A percentile compares a stretch with the other conserved stretches of the same genome.
phyloP scores from a whole-genome alignment of 1,284 basidiomycete genomes.

The Cerrena zonata region DNA sequence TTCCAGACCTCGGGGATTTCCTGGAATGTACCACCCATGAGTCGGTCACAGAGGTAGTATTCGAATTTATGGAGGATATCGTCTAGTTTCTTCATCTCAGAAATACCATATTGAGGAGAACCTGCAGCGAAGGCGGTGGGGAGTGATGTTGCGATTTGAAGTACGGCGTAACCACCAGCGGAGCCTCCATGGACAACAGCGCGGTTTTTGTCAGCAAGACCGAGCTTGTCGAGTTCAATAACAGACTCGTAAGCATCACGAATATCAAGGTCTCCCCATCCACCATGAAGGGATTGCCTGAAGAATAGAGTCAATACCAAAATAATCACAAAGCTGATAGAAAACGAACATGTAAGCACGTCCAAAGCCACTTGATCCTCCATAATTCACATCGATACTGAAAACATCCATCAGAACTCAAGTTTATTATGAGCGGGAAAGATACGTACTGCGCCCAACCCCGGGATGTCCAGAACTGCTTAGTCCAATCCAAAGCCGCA shows the following conservation, averaged over 20 bases:
- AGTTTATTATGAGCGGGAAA: background rate
- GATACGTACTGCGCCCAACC: constrained; percentile 53
- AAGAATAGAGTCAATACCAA: constrained; percentile 9
- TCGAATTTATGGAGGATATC: constrained; percentile 53
- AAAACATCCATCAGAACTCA: background rate
- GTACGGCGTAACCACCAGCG: constrained; percentile 47
- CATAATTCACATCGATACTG: constrained; percentile 53
- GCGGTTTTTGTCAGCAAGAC: constrained; percentile 50
- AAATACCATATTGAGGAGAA: constrained; percentile 41
- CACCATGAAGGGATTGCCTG: constrained; percentile 31
- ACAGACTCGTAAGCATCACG: constrained; percentile 54
- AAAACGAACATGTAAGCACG: constrained; percentile 43
- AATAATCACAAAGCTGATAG: background rate
- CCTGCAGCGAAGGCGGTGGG: constrained; percentile 36
- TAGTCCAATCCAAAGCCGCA: constrained; percentile 46
- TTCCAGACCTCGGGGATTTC: constrained; percentile 40
- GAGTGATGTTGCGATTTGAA: constrained; percentile 31
- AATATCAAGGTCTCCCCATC: constrained; percentile 72
- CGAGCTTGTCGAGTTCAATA: constrained; percentile 40
- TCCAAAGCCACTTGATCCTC: constrained; percentile 65
- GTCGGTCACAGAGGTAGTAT: constrained; percentile 35
- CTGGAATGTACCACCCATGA: constrained; percentile 40
- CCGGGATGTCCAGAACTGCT: constrained; percentile 62
- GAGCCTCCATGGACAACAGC: constrained; percentile 49
- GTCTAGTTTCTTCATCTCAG: constrained; percentile 37